phyloP scores from a whole-genome alignment of 2,329 filamentous ascomycete species.

The Botrytis byssoidea region DNA sequence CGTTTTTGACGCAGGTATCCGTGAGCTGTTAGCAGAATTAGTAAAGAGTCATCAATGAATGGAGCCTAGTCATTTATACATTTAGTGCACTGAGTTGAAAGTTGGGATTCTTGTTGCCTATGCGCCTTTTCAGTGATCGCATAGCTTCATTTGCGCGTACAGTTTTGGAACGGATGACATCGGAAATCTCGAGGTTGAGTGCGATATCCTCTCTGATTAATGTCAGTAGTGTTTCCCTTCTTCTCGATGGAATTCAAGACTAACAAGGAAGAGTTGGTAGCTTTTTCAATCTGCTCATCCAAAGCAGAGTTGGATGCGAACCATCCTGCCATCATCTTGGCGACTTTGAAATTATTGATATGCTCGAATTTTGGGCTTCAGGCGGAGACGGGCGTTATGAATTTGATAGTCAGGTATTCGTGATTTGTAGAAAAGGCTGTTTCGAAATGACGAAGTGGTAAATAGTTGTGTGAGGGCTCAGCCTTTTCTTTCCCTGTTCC shows the following conservation, averaged over 20 bases:
- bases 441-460: neutral
- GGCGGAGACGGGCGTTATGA: neutral
- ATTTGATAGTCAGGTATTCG: neutral
- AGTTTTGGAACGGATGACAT: conserved; percentile 94
- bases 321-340: conserved; percentile 86
- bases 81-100: conserved; percentile 93
- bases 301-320: conserved; percentile 89
- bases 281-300: conserved; percentile 95
- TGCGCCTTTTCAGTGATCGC: conserved; percentile 89
- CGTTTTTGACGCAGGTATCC: conserved; percentile 98
- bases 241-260: conserved; percentile 36
- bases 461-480: neutral
- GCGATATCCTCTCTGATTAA: conserved; percentile 82
- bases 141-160: conserved; percentile 98
- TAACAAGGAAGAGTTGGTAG: conserved; percentile 85
- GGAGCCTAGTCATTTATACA: conserved; percentile 47
- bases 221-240: conserved; percentile 30
- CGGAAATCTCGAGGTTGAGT: conserved; percentile 95
- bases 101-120: conserved; percentile 97
- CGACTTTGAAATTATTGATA: neutral
- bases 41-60: conserved; percentile 33
- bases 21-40: conserved; percentile 62
- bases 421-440: neutral
- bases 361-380: neutral
- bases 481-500: neutral